phyloP scores from a whole-genome alignment of 345 rosid species.

The Excoecaria cochinchinensis region DNA sequence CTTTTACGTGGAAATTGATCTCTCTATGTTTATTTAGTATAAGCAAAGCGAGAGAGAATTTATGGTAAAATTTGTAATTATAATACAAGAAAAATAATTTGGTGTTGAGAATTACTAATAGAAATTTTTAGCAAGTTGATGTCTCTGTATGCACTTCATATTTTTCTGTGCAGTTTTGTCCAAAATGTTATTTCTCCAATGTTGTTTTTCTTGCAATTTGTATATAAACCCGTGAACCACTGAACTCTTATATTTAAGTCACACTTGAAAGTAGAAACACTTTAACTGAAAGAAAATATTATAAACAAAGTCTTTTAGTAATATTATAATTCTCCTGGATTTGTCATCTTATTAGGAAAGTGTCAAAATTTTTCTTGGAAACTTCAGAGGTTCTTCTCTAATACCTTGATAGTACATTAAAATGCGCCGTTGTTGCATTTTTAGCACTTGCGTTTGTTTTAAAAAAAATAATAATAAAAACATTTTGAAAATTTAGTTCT shows the following conservation, averaged over 20 bases:
- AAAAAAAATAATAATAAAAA: too few species aligned
- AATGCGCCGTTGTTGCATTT: too few species aligned
- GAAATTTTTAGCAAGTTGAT: too few species aligned
- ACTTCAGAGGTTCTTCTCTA: constrained; percentile 5
- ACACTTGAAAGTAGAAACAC: not conserved
- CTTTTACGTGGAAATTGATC: not conserved
- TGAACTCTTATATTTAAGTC: too few species aligned
- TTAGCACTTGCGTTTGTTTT: too few species aligned
- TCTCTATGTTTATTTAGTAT: too few species aligned
- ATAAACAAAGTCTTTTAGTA: not conserved
- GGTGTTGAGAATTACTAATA: too few species aligned
- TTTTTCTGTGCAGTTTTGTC: not conserved
- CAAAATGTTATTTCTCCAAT: not conserved
- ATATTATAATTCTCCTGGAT: not conserved
- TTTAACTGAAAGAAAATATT: not conserved
- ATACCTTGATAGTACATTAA: not conserved
- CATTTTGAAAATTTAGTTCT: too few species aligned
- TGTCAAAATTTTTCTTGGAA: not conserved
- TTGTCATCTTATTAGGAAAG: not conserved
- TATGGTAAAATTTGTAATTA: too few species aligned
- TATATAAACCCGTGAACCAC: constrained; percentile 38
- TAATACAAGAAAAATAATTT: too few species aligned
- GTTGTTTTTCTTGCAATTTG: constrained; percentile 37
- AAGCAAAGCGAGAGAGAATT: too few species aligned
- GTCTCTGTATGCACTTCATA: not conserved